phyloP scores from a whole-genome alignment of 2,329 filamentous ascomycete species.

The Ophiosphaerella narmari region DNA sequence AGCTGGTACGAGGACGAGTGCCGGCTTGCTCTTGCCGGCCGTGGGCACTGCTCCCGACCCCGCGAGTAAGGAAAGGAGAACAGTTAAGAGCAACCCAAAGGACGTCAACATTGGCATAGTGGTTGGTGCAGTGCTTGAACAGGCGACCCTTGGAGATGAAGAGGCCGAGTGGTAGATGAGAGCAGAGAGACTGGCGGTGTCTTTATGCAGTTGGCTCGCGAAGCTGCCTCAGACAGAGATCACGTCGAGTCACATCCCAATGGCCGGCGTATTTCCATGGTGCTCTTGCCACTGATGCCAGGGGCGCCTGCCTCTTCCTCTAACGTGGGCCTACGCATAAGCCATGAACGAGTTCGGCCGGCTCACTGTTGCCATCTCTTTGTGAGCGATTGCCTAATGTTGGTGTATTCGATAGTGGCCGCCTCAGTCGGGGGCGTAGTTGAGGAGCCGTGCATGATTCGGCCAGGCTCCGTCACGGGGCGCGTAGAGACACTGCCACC shows the following conservation, averaged over 20 bases:
- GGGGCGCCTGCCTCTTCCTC: slow-evolving; percentile 2
- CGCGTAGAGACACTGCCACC: too few relatives aligned
- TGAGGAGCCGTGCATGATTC: too few relatives aligned
- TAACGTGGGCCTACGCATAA: neutral
- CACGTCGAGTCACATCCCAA: too few relatives aligned
- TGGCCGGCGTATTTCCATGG: neutral
- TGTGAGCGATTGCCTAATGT: too few relatives aligned
- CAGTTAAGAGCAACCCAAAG: neutral
- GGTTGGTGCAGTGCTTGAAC: neutral
- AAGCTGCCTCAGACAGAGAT: too few relatives aligned
- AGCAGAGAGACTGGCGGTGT: neutral
- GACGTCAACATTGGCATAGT: slow-evolving; percentile 2
- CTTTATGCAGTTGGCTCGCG: too few relatives aligned
- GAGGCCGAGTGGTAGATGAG: neutral
- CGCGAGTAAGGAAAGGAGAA: neutral
- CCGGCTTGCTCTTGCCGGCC: slow-evolving; percentile 4
- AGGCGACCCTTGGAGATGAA: neutral
- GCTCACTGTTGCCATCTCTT: too few relatives aligned
- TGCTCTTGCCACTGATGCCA: neutral
- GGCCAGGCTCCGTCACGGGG: too few relatives aligned
- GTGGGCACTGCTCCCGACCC: neutral
- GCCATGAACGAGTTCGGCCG: too few relatives aligned
- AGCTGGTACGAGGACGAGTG: slow-evolving; percentile 13
- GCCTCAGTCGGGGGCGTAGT: too few relatives aligned
- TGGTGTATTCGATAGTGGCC: too few relatives aligned